These are phyloP conservation scores for Ascochyta fabae DNA, from an alignment of 2,329 filamentous ascomycete species.

Conservation along the genomic window DNA sequence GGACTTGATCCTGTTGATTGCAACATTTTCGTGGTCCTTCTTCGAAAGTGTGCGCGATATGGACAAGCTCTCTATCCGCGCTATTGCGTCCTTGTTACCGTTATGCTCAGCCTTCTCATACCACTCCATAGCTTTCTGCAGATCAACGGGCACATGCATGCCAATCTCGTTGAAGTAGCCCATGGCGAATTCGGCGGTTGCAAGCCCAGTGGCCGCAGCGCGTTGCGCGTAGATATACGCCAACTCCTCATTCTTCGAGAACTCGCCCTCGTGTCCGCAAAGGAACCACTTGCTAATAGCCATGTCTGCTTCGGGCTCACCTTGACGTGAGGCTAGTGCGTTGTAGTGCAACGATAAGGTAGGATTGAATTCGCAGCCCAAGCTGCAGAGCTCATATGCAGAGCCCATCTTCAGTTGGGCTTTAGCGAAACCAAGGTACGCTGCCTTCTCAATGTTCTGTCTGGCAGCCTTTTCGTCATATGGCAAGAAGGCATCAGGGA, in stretches of 20 bases:
- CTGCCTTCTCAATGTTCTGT: slow-evolving; percentile 93
- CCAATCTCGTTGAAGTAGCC: slow-evolving; percentile 98
- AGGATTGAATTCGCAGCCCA: slow-evolving; percentile 94
- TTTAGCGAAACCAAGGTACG: slow-evolving; percentile 93
- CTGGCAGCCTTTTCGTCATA: slow-evolving; percentile 76
- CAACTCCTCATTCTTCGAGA: slow-evolving; percentile 93
- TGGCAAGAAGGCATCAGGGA: slow-evolving; percentile 75
- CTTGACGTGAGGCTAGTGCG: slow-evolving; percentile 87
- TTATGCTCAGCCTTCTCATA: slow-evolving; percentile 88
- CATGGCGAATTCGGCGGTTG: slow-evolving; percentile 94
- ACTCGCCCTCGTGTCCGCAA: slow-evolving; percentile 89
- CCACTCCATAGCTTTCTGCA: slow-evolving; percentile 84
- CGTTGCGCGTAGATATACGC: slow-evolving; percentile 90
- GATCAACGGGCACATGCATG: slow-evolving; percentile 83
- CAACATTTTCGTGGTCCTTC: slow-evolving; percentile 90
- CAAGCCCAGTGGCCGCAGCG: slow-evolving; percentile 79
- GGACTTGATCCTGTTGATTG: slow-evolving; percentile 80
- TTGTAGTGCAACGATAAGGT: slow-evolving; percentile 95
- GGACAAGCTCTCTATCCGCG: slow-evolving; percentile 81
- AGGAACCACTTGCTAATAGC: slow-evolving; percentile 99
- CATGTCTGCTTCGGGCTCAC: slow-evolving; percentile 91
- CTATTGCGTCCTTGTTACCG: slow-evolving; percentile 87
- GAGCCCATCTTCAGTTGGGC: slow-evolving; percentile 97
- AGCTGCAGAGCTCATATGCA: slow-evolving; percentile 90
- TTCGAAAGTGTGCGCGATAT: slow-evolving; percentile 85